Base-by-base conservation (phyloP, 2,329 filamentous ascomycete genomes). In the Orbilia blumenaviensis region DNA sequence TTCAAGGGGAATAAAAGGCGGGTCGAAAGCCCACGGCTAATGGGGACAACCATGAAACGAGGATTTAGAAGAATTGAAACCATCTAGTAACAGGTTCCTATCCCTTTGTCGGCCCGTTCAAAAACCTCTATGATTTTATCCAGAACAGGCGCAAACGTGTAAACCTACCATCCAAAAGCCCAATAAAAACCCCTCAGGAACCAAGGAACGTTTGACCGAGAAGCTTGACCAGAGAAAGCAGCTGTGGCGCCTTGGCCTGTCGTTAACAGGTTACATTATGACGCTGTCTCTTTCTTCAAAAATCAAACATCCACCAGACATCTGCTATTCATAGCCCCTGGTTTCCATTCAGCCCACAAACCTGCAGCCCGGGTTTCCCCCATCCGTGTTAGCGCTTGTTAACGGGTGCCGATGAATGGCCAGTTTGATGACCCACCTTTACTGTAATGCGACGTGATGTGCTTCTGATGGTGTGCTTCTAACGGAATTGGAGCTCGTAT, bases 251-350 rank as follows among this genome's bases (percentile, higher is more conserved):
- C 41, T 54, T 46, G 52, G 16, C 36, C 25, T 34, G 34, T 56
- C 54, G 34, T 63, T 41, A 63, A 63, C 12, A 58, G 66, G 71
- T 63, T 68, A 75, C 71, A 60, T 64, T 67, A 67, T 68, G 63
- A 75, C 63, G 69, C 69, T 23, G 61, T 44, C 18, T 42, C 12
- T 4, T 34, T 42, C 61, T 52, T 25, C 48, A 52, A 58, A 63
- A 64, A 50, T 48, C 34, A 60, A 74, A 66, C 52, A 34, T 54
- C 46, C 61, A 66, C 68, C 60, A 64, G 60, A 75, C 63, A 44
- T 14, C 27, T 68, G n/a, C 71, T 68, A 75, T 75, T 68, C 56
- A 75, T 75, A 75, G 71, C 71, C 71, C 71, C 71, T 68, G 69
- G 52, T 74, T 67, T 64, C 52, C 36, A 63, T 63, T 68, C 71